Evolutionary conservation across 2,329 filamentous ascomycete genomes (phyloP), one percentile per base, ranked within the genome.

Genomic region (Bipolaris oryzae): DNA sequence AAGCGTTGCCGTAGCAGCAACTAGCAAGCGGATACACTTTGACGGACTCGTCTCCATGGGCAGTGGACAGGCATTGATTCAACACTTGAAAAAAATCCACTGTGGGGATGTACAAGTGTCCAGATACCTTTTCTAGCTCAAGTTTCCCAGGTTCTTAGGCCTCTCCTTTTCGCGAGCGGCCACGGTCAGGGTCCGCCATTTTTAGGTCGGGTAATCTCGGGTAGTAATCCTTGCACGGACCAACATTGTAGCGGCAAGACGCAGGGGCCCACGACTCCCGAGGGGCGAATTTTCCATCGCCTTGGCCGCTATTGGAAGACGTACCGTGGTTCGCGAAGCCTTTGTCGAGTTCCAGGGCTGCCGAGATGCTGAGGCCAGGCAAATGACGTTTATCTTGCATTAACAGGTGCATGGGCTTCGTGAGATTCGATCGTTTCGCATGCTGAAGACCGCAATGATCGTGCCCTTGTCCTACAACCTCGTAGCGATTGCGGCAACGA

Each of bases 1-100:
- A 53, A 50, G 54, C 57, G 60, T 65, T 68, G 63, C 63, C 61
- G 62, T 63, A 65, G 65, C 63, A 68, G 61, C 66, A 55, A 16
- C 41, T 31, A 62, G 45, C 34, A 37, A 41, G 42, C 53, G 50
- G 50, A 46, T 61, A 55, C 58, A 52, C 21, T 58, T 55, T 58
- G 51, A 48, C 61, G 54, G 50, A 55, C 48, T 20, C 20, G 55
- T 58, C 58, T 60, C 51, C 50, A 58, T 60, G 57, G 25, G 54
- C 61, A 57, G 46, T 56, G 50, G 44, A 41, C 35, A 54, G 16
- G 47, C 41, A 42, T 51, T 45, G 41, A 53, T 57, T 62, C 53
- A 52, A 53, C 50, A 50, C 50, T 55, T 25, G 25, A 21, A 28
- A 28, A 57, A 55, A 50, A 60, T 44, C 56, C 63, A 51, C 48